Percentiles rank a stretch among this genome's conserved stretches.
phyloP scores from a whole-genome alignment of 352 stramenopile genomes.

The Pilasporangium apinafurcum region DNA sequence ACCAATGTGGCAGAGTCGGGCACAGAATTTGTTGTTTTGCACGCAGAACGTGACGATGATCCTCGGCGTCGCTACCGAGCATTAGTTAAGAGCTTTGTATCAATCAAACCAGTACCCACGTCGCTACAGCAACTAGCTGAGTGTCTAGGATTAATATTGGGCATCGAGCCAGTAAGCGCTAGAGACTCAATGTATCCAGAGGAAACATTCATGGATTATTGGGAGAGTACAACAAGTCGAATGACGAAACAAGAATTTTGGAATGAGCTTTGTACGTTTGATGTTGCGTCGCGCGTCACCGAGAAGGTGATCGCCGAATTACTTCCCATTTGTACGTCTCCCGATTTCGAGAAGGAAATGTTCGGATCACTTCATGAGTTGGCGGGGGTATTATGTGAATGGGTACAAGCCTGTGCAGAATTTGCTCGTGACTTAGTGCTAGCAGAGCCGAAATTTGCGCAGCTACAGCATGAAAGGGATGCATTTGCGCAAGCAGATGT shows the following conservation, averaged over 20 bases:
- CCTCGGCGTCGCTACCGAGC: conserved; percentile 9
- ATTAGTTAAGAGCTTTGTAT: conserved; percentile 30
- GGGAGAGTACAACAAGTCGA: conserved; percentile 25
- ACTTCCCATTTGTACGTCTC: conserved; percentile 46
- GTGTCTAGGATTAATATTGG: conserved; percentile 61
- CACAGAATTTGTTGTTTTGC: too few relatives aligned
- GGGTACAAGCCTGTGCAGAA: conserved; percentile 42
- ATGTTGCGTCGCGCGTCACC: conserved; percentile 25
- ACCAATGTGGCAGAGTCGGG: too few relatives aligned
- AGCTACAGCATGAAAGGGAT: conserved; percentile 40
- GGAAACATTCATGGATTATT: conserved; percentile 74
- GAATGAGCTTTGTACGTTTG: conserved; percentile 31
- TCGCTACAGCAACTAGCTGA: conserved; percentile 59
- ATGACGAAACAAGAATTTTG: conserved; percentile 42
- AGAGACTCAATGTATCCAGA: conserved; percentile 65
- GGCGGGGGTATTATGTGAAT: conserved; percentile 52
- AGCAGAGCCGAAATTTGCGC: conserved; percentile 41
- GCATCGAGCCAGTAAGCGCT: conserved; percentile 45
- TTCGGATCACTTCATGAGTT: conserved; percentile 45
- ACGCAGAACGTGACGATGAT: too few relatives aligned
- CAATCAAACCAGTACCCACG: conserved; percentile 29
- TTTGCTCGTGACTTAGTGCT: conserved; percentile 48
- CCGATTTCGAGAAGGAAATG: conserved; percentile 52
- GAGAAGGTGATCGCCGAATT: conserved; percentile 49
- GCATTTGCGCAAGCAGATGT: conserved; percentile 27